Evolutionary conservation across 352 stramenopile genomes (phyloP).

Genomic region (Pythium sukuiense): DNA sequence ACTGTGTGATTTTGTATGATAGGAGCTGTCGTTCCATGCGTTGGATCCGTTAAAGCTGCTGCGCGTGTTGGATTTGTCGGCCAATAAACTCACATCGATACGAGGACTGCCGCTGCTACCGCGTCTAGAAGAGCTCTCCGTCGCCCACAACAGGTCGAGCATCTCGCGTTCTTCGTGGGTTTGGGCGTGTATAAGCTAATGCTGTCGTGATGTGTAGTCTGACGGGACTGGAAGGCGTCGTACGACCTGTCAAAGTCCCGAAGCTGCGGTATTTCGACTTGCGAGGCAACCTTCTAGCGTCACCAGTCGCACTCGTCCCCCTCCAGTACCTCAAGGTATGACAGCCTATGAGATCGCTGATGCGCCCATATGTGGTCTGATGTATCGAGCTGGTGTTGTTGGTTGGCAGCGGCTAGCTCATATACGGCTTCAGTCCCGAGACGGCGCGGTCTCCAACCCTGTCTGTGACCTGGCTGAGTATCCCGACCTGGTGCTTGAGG

Average conservation of each 20-base stretch:
- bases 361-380: not conserved
- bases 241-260: slow-evolving; percentile 69
- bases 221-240: slow-evolving; percentile 46
- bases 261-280: slow-evolving; percentile 72
- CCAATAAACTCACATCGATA: slow-evolving; percentile 66
- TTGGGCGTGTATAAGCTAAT: not conserved
- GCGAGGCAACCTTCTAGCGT: slow-evolving; percentile 58
- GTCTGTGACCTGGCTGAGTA: slow-evolving; percentile 68
- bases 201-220: slow-evolving; percentile 33
- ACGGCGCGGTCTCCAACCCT: slow-evolving; percentile 58
- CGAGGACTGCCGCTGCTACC: slow-evolving; percentile 64
- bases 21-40: slow-evolving; percentile 63
- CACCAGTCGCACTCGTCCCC: slow-evolving; percentile 35
- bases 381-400: not conserved
- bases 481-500: slow-evolving; percentile 40
- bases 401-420: slow-evolving; percentile 44
- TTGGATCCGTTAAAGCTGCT: slow-evolving; percentile 65
- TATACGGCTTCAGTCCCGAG: slow-evolving; percentile 58
- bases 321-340: slow-evolving; percentile 60
- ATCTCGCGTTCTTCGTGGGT: not conserved
- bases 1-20: not conserved
- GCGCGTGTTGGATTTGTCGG: slow-evolving; percentile 71
- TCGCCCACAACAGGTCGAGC: slow-evolving; percentile 69
- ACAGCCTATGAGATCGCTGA: not conserved
- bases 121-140: slow-evolving; percentile 62